Percentiles rank a stretch among this genome's conserved stretches.
Conservation (phyloP, 495 filamentous ascomycete species). For the Achaetomiella virescens region DNA sequence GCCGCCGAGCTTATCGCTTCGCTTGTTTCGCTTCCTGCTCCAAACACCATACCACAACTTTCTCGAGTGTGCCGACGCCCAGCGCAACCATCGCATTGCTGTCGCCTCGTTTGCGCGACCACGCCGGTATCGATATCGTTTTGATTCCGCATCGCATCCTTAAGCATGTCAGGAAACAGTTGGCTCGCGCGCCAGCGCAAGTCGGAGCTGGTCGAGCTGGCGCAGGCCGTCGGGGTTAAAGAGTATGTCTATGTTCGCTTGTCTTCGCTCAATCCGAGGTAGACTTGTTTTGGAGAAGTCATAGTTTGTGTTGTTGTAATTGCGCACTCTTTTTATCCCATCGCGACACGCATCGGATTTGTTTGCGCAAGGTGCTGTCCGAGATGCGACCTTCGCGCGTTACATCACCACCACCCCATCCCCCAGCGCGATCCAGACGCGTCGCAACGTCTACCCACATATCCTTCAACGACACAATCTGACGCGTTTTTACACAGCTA, state of each 20-base stretch:
- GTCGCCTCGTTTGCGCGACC: constrained; percentile 33
- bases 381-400: no score
- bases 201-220: constrained; percentile 68
- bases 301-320: neutral
- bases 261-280: neutral
- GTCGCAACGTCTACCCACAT: neutral
- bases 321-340: neutral
- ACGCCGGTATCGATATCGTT: neutral
- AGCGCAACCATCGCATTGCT: constrained; percentile 16
- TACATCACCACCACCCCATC: no score
- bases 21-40: neutral
- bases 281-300: neutral
- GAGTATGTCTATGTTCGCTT: constrained; percentile 48
- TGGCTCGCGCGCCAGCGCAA: constrained; percentile 86
- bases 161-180: constrained; percentile 44
- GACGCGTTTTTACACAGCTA: constrained; percentile 43
- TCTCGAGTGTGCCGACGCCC: neutral
- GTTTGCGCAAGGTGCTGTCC: neutral
- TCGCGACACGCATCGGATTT: neutral
- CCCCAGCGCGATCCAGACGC: no score
- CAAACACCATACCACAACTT: neutral
- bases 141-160: neutral
- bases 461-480: neutral
- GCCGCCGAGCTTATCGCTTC: no score
- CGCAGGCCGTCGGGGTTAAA: constrained; percentile 63